Conservation (phyloP, 768 basidiomycete genomes). For the Neoboletus brunneissimus region DNA sequence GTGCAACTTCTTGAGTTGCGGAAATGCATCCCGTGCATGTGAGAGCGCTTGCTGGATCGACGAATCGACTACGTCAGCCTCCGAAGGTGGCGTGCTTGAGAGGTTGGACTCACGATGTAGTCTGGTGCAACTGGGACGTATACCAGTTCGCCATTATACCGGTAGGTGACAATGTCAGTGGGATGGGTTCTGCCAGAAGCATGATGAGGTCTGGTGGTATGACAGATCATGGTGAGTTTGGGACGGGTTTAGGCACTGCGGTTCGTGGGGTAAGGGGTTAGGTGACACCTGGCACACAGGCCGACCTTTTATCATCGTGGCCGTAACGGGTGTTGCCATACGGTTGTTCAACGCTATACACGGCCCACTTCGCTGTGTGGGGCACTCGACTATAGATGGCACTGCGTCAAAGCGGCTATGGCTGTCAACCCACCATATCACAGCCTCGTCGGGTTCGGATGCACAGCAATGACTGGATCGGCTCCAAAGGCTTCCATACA, state of each 20-base stretch:
- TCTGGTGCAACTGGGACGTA: constrained; percentile 46
- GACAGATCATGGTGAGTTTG: background rate
- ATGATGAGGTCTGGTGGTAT: background rate
- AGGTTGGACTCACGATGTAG: constrained; percentile 40
- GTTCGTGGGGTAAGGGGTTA: background rate
- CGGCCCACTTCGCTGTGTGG: background rate
- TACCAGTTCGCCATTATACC: constrained; percentile 41
- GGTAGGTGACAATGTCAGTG: constrained; percentile 50
- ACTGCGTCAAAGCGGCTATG: no score
- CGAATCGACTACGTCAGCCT: background rate
- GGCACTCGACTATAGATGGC: no score
- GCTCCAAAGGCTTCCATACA: no score
- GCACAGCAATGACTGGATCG: no score
- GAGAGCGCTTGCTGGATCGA: constrained; percentile 45
- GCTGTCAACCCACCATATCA: no score
- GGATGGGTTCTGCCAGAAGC: background rate
- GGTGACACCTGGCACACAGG: background rate
- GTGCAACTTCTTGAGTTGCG: constrained; percentile 36
- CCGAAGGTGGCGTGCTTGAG: no score
- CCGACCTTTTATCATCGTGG: background rate
- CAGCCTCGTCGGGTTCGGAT: no score
- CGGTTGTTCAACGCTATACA: no score
- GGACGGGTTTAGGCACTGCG: no score
- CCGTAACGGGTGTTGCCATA: background rate
- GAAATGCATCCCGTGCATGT: constrained; percentile 49